These are phyloP conservation scores for Hypoxylon fuscum DNA, from an alignment of 495 filamentous ascomycete species.

Conservation along the genomic window DNA sequence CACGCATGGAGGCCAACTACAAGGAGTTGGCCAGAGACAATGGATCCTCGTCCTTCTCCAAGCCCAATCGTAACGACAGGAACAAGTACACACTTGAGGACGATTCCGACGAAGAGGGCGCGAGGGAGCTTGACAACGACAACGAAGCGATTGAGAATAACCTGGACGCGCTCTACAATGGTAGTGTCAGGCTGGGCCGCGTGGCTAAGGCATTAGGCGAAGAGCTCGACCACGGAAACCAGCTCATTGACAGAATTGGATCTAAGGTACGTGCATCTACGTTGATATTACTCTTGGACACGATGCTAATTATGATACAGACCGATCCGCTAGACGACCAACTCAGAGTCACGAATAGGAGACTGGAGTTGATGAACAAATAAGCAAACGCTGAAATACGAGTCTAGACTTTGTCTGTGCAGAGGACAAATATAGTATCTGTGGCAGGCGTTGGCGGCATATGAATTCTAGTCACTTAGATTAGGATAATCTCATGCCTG, in stretches of 20 bases:
- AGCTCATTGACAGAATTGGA: slow-evolving; percentile 75
- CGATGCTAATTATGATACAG: slow-evolving; percentile 38
- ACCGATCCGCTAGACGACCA: slow-evolving; percentile 46
- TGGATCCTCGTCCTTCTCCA: slow-evolving; percentile 2
- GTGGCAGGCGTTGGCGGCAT: no score
- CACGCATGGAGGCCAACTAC: slow-evolving; percentile 37
- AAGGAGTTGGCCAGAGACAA: slow-evolving; percentile 21
- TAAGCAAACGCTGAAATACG: neutral
- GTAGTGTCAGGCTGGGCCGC: slow-evolving; percentile 69
- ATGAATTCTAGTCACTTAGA: no score
- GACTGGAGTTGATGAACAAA: neutral
- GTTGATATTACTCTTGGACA: neutral
- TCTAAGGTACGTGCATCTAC: slow-evolving; percentile 64
- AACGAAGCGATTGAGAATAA: slow-evolving; percentile 77
- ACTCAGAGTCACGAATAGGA: slow-evolving; percentile 5
- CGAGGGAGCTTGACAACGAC: slow-evolving; percentile 68
- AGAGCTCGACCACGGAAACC: slow-evolving; percentile 80
- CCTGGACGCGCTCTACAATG: slow-evolving; percentile 45
- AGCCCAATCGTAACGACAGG: slow-evolving; percentile 20
- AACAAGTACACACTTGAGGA: slow-evolving; percentile 44
- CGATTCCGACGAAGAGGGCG: slow-evolving; percentile 39
- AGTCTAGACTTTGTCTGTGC: no score
- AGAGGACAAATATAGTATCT: no score
- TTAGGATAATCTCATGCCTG: no score
- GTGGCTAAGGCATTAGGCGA: slow-evolving; percentile 74